Base-by-base conservation (phyloP, 805 yeast species). In the Candida parachauliodes region DNA sequence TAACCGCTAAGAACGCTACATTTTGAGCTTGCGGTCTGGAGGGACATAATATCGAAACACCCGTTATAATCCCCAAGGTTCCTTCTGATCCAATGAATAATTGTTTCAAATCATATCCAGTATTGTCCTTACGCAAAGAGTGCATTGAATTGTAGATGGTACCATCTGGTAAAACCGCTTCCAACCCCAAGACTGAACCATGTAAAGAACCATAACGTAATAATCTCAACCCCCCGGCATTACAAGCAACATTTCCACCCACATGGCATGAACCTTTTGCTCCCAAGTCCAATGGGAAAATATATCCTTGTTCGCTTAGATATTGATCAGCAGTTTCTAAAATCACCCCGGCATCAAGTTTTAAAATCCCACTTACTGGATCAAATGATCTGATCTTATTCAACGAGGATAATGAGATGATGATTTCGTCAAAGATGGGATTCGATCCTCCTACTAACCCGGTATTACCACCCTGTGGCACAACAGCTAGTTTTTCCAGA, bases 381-480 rank as follows among this genome's bases (percentile, higher is more conserved):
- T 89, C 96, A 57, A 89, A 91, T 2, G 85, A 75, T 56, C 96
- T 77, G 36, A 91, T 74, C 54, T 82, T 74, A 70, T 87, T 87
- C 69, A 91, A 51, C 51, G 73, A 75, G 24, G 83, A 63, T 34
- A 88, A 64, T 2, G 88, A 82, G 17, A 89, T 49, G 17, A 89
- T 75, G 34, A 89, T 77, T 62, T 89, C 98, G 60, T 89, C 98
- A 60, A 88, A 89, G 1, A 89, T 81, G 0, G 97, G 96, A 14
- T 81, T 77, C 4, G 95, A 83, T 4, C 97, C 98, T 46, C 97
- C 98, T 28, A 89, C 98, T 32, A 89, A 72, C 19, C 96, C 96
- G 1, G 97, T 91, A 62, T 91, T 89, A 49, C 98, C 98, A 55
- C 97, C 96, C 64, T 91, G 97, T 11, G 98, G 97, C 8, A 88